Percentiles rank a stretch among this genome's conserved stretches.
phyloP scores from a whole-genome alignment of 495 filamentous ascomycete genomes.

The Aspergillus ostianus region DNA sequence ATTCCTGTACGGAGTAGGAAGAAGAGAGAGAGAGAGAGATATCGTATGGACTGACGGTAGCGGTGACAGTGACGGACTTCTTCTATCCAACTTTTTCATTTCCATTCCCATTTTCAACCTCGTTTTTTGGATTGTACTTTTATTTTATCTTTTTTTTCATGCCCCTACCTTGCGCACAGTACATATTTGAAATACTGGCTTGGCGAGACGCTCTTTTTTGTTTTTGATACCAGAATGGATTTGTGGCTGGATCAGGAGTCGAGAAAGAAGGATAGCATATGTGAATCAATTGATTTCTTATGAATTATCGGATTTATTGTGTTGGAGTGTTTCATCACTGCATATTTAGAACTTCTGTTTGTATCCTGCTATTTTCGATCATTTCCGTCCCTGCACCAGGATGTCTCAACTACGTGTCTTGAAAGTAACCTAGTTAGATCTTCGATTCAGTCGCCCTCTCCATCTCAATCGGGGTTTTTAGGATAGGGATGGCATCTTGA shows the following conservation, averaged over 20 bases:
- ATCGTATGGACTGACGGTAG: too few relatives aligned
- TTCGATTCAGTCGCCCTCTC: too few relatives aligned
- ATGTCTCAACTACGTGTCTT: too few relatives aligned
- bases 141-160: constrained; percentile 18
- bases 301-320: too few relatives aligned
- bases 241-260: constrained; percentile 13
- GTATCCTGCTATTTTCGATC: too few relatives aligned
- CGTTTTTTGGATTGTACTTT: constrained; percentile 31
- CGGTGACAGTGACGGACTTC: not conserved
- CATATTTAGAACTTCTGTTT: too few relatives aligned
- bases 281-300: constrained; percentile 1
- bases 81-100: not conserved
- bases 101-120: constrained; percentile 9
- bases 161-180: constrained; percentile 13
- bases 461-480: too few relatives aligned
- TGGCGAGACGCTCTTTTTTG: constrained; percentile 11
- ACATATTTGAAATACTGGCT: constrained; percentile 7
- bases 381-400: too few relatives aligned
- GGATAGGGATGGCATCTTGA: too few relatives aligned
- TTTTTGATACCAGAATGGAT: constrained; percentile 18
- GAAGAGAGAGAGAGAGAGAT: too few relatives aligned
- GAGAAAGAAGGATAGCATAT: constrained; percentile 3
- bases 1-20: not conserved
- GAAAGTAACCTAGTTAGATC: too few relatives aligned
- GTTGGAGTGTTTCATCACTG: too few relatives aligned